phyloP scores from a whole-genome alignment of 2,329 filamentous ascomycete genomes.

The Hypoxylon sp. region DNA sequence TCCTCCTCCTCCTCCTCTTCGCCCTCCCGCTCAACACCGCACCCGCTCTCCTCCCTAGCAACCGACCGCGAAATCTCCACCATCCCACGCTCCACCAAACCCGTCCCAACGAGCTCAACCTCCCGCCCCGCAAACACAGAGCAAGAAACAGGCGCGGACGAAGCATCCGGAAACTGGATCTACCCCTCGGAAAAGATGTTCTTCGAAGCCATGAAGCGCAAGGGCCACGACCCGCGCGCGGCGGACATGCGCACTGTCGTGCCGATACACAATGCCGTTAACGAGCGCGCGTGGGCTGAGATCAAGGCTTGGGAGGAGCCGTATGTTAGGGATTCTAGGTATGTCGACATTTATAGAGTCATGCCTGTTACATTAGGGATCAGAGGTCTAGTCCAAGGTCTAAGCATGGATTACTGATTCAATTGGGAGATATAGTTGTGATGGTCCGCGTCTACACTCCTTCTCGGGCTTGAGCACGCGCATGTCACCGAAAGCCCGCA shows the following conservation, averaged over 20 bases:
- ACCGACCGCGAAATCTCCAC: conserved; percentile 80
- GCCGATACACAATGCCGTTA: conserved; percentile 98
- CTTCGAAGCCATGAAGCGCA: conserved; percentile 95
- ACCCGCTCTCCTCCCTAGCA: conserved; percentile 61
- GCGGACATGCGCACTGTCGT: conserved; percentile 92
- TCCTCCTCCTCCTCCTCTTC: conserved; percentile 43
- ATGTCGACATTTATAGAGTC: conserved; percentile 45
- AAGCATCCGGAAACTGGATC: conserved; percentile 87
- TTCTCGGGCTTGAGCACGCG: conserved; percentile 80
- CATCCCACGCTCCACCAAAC: conserved; percentile 74
- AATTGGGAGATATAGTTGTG: conserved; percentile 65
- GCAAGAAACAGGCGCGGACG: conserved; percentile 79
- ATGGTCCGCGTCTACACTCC: conserved; percentile 83
- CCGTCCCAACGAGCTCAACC: conserved; percentile 36
- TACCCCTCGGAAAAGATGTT: conserved; percentile 98
- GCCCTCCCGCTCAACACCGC: conserved; percentile 23
- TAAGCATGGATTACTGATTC: neutral
- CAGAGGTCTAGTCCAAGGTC: too few relatives aligned
- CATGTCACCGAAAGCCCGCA: conserved; percentile 84
- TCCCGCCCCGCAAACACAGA: conserved; percentile 74
- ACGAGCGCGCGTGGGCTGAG: conserved; percentile 94
- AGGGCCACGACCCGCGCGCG: conserved; percentile 78
- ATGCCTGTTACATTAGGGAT: too few relatives aligned
- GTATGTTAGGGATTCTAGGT: conserved; percentile 70
- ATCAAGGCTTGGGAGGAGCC: conserved; percentile 90